phyloP scores from a whole-genome alignment of 176 grass and related monocot genomes.

The Chrysopogon serrulatus region DNA sequence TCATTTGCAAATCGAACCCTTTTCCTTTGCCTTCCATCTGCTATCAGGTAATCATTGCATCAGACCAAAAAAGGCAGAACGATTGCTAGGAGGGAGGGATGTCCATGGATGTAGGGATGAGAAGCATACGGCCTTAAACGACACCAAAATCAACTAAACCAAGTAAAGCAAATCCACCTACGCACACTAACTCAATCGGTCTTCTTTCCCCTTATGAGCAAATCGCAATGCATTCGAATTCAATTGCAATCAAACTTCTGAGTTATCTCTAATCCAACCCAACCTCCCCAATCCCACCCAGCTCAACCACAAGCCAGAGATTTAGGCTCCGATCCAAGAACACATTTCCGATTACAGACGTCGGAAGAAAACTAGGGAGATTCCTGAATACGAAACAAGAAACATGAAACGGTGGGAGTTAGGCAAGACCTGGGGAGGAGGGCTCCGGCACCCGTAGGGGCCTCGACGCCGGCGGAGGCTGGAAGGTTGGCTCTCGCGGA shows the following conservation, averaged over 20 bases:
- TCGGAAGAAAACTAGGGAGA: neutral
- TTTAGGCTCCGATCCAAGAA: neutral
- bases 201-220: neutral
- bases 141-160: neutral
- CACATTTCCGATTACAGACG: neutral
- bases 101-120: neutral
- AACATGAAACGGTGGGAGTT: neutral
- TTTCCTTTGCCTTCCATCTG: slow-evolving; percentile 58
- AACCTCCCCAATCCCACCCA: slow-evolving; percentile 6
- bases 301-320: neutral
- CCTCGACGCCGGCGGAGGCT: neutral
- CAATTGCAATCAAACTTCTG: neutral
- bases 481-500: neutral
- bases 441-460: neutral
- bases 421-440: slow-evolving; percentile 27
- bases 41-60: slow-evolving; percentile 25
- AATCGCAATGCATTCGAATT: neutral
- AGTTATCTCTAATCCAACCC: neutral
- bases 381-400: neutral
- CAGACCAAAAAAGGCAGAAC: neutral
- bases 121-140: neutral
- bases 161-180: neutral
- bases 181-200: neutral
- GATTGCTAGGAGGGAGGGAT: neutral
- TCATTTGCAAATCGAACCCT: slow-evolving; percentile 57